Evolutionary conservation across 1,284 basidiomycete species (phyloP).

Genomic region (Vanrija pseudolonga): DNA sequence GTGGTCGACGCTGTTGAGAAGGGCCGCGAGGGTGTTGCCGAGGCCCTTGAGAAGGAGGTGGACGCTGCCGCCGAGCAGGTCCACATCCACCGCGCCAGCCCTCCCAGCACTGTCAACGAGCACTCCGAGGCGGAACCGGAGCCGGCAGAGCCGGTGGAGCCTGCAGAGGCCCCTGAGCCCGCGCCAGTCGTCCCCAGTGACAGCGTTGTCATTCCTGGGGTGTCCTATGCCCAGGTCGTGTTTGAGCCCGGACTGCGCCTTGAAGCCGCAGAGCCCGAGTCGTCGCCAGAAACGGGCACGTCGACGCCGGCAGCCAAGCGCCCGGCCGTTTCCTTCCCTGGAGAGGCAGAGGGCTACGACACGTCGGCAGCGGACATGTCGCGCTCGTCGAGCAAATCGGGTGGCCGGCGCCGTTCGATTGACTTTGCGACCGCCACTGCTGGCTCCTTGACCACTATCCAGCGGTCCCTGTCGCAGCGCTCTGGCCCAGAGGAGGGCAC

Average conservation of each 20-base stretch:
- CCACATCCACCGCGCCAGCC: constrained; percentile 5
- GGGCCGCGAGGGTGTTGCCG: background rate
- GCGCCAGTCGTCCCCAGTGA: background rate
- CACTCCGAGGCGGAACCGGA: background rate
- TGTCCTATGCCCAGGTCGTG: background rate
- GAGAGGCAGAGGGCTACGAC: background rate
- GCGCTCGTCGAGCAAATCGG: background rate
- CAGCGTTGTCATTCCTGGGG: background rate
- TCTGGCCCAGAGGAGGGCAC: background rate
- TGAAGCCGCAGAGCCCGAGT: background rate
- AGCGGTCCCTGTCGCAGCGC: background rate
- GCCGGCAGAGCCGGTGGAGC: too few relatives aligned
- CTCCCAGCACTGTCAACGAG: constrained; percentile 14
- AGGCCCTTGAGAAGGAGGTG: background rate
- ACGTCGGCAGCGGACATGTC: background rate
- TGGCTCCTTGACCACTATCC: background rate
- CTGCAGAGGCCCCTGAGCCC: too few relatives aligned
- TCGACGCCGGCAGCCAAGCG: background rate
- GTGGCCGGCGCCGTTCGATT: background rate
- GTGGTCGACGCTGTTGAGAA: background rate
- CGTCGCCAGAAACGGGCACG: background rate
- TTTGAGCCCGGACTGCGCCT: background rate
- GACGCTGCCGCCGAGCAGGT: background rate
- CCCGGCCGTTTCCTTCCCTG: too few relatives aligned
- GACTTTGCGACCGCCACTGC: background rate